Evolutionary conservation across 2,329 filamentous ascomycete species (phyloP).

Genomic region (Paraconiothyrium sp.): DNA sequence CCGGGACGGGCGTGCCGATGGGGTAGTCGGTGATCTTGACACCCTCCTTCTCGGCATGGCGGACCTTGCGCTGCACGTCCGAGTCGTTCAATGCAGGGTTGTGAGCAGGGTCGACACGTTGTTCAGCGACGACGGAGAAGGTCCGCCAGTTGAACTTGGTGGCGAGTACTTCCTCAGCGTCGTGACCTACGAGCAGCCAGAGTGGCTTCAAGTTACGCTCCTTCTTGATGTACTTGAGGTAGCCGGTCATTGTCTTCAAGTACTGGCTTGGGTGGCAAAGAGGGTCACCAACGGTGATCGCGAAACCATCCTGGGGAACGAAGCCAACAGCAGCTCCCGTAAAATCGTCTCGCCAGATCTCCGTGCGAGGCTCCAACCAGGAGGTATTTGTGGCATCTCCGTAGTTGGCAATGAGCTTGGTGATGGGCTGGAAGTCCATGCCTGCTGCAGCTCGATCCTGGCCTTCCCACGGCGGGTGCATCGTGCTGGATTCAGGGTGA

Average conservation of each 20-base stretch:
- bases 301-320: constrained; percentile 78
- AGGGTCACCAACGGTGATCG: constrained; percentile 86
- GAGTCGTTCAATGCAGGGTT: constrained; percentile 72
- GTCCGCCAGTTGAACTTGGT: constrained; percentile 86
- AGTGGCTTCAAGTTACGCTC: constrained; percentile 79
- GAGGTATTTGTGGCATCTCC: constrained; percentile 94
- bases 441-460: constrained; percentile 58
- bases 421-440: constrained; percentile 74
- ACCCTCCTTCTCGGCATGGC: constrained; percentile 82
- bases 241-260: constrained; percentile 74
- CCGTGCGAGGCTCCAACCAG: constrained; percentile 88
- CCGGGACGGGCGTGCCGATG: constrained; percentile 68
- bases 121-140: constrained; percentile 86
- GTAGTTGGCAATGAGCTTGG: constrained; percentile 93
- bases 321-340: constrained; percentile 89
- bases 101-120: constrained; percentile 79
- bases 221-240: constrained; percentile 77
- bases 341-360: constrained; percentile 81
- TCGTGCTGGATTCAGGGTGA: constrained; percentile 87
- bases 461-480: constrained; percentile 71
- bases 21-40: constrained; percentile 80
- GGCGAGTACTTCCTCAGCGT: constrained; percentile 81
- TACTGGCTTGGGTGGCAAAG: constrained; percentile 84
- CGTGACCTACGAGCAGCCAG: constrained; percentile 87
- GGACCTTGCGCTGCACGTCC: constrained; percentile 77